Conservation (phyloP, 2,329 filamentous ascomycete genomes). For the Alternaria conjuncta region DNA sequence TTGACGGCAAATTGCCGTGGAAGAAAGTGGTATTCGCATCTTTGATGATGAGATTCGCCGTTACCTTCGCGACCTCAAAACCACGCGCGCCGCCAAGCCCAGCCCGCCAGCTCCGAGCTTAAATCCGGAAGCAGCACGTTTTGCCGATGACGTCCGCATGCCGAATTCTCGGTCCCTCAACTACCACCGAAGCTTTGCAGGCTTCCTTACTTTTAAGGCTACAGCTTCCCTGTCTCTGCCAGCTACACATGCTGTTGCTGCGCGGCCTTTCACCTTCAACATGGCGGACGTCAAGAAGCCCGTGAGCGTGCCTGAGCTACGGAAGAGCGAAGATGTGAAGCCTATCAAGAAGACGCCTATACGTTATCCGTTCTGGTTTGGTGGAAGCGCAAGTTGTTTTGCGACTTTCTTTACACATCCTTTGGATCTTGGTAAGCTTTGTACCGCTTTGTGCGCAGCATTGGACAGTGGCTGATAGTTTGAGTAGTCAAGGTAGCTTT, state of each 20-base stretch:
- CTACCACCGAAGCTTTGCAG: constrained; percentile 26
- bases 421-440: constrained; percentile 78
- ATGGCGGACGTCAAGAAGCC: constrained; percentile 52
- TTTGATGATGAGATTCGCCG: constrained; percentile 16
- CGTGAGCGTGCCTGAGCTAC: constrained; percentile 39
- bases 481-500: constrained; percentile 53
- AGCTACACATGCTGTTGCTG: constrained; percentile 36
- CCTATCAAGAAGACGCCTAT: constrained; percentile 41
- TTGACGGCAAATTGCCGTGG: constrained; percentile 32
- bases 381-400: constrained; percentile 90
- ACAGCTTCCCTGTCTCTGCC: neutral
- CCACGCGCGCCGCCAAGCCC: constrained; percentile 34
- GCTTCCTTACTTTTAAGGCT: constrained; percentile 15
- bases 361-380: constrained; percentile 77
- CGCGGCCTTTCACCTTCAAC: neutral
- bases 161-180: constrained; percentile 30
- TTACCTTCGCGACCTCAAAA: constrained; percentile 23
- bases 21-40: constrained; percentile 34
- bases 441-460: neutral
- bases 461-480: constrained; percentile 34
- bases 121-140: constrained; percentile 24
- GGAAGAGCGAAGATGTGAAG: constrained; percentile 53
- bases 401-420: constrained; percentile 93
- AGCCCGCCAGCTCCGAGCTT: constrained; percentile 20
- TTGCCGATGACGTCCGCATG: constrained; percentile 36